These are phyloP conservation scores for Phalaenopsis equestris DNA, from an alignment of 106 monocot genomes.

Conservation along the genomic window DNA sequence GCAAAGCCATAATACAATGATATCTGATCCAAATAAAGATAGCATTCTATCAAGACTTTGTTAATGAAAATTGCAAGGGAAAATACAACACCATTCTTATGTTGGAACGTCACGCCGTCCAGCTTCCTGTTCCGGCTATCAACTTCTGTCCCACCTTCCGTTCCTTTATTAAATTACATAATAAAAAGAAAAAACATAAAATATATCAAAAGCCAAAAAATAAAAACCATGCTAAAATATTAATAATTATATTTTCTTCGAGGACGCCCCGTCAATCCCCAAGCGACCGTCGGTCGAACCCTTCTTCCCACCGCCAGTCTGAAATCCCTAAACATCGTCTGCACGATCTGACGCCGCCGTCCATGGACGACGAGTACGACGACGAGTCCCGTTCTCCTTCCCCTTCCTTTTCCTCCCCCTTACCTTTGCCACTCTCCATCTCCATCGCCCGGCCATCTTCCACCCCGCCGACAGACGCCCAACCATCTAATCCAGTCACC, in stretches of 20 bases:
- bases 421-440: neutral
- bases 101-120: no score
- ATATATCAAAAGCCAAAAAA: no score
- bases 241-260: neutral
- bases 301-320: neutral
- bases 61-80: no score
- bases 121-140: no score
- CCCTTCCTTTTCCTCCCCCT: neutral
- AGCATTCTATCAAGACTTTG: no score
- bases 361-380: slow-evolving; percentile 1
- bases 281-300: neutral
- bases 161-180: no score
- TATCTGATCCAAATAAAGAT: no score
- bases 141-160: no score
- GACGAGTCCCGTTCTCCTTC: neutral
- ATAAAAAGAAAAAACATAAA: no score
- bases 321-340: neutral
- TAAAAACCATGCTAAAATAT: no score
- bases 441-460: neutral
- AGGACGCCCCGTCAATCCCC: neutral
- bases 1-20: no score
- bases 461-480: neutral
- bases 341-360: neutral
- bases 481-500: neutral
- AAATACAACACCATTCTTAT: no score